Percentiles rank a stretch among this genome's conserved stretches.
These are phyloP conservation scores for Paraphaeosphaeria minitans DNA, from an alignment of 2,329 filamentous ascomycete species.

Conservation along the genomic window DNA sequence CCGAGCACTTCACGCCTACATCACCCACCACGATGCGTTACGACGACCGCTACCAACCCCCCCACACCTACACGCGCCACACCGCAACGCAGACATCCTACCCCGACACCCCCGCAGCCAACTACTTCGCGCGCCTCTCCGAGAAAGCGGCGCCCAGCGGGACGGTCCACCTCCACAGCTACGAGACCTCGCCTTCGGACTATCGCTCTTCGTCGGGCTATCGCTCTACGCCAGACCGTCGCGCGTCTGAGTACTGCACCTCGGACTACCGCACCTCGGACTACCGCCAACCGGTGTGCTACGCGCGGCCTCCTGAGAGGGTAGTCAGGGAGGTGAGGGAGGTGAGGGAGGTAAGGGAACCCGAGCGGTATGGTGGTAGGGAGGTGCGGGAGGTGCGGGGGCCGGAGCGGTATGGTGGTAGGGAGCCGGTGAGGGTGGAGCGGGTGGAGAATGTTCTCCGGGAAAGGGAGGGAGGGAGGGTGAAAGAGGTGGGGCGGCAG, in stretches of 20 bases:
- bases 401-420: not conserved
- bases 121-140: not conserved
- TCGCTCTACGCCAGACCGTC: too few species aligned
- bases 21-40: not conserved
- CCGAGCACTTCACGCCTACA: too few species aligned
- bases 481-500: not conserved
- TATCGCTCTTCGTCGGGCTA: too few species aligned
- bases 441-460: too few species aligned
- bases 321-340: not conserved
- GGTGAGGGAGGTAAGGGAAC: too few species aligned
- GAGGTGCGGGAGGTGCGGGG: not conserved
- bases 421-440: not conserved
- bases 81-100: not conserved
- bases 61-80: not conserved
- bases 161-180: slow-evolving; percentile 1
- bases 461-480: not conserved
- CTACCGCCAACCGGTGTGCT: not conserved
- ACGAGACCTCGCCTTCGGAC: not conserved
- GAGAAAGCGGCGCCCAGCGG: not conserved
- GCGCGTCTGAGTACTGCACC: too few species aligned
- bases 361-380: not conserved
- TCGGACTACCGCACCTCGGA: too few species aligned
- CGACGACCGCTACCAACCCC: not conserved
- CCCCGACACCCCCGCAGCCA: not conserved
- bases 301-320: not conserved